phyloP scores from a whole-genome alignment of 805 yeast species.

The Saccharomycopsis amapae region DNA sequence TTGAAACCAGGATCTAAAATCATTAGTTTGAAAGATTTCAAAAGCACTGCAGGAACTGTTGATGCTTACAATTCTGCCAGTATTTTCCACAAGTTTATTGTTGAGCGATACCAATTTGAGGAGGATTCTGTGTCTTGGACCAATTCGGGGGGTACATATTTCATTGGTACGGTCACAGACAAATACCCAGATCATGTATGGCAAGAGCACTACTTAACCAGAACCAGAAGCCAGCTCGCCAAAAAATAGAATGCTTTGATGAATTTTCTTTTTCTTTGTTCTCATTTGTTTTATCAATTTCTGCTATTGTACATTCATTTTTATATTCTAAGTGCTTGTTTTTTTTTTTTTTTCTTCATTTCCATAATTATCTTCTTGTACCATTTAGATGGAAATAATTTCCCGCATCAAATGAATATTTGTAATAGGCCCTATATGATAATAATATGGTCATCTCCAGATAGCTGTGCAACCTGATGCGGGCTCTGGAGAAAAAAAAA shows the following conservation, averaged over 20 bases:
- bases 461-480: too few species aligned
- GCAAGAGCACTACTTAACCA: neutral
- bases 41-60: constrained; percentile 59
- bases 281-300: neutral
- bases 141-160: constrained; percentile 65
- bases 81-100: constrained; percentile 57
- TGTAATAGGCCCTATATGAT: too few species aligned
- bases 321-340: too few species aligned
- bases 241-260: neutral
- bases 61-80: constrained; percentile 44
- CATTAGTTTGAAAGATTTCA: constrained; percentile 70
- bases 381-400: too few species aligned
- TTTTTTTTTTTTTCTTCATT: too few species aligned
- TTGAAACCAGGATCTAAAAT: constrained; percentile 70
- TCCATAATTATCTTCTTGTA: too few species aligned
- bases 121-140: constrained; percentile 87
- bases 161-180: constrained; percentile 58
- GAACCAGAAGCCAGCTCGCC: constrained; percentile 10
- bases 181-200: constrained; percentile 23
- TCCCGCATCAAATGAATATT: too few species aligned
- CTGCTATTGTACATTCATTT: too few species aligned
- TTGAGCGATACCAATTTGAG: constrained; percentile 48
- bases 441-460: too few species aligned
- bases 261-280: neutral
- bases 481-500: too few species aligned